Conservation (phyloP, 2,329 filamentous ascomycete genomes). For the Pseudogymnoascus sp. region DNA sequence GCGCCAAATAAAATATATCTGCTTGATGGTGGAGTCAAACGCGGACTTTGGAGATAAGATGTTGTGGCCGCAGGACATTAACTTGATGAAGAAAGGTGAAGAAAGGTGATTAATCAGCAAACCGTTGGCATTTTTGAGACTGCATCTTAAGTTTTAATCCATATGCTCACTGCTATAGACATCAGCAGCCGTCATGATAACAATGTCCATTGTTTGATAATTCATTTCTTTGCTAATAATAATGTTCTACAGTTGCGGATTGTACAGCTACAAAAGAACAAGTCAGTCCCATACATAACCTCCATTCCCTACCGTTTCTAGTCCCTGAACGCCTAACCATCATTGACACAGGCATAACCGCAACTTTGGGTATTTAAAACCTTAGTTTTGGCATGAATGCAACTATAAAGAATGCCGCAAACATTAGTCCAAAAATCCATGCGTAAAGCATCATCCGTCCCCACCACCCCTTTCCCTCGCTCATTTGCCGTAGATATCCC, state of each 20-base stretch:
- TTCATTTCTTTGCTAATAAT: neutral
- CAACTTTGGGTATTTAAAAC: constrained; percentile 44
- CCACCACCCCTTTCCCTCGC: constrained; percentile 82
- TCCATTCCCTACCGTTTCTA: constrained; percentile 8
- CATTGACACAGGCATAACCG: neutral
- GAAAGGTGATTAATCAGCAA: constrained; percentile 7
- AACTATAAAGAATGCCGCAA: constrained; percentile 69
- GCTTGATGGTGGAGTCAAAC: neutral
- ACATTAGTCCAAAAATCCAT: constrained; percentile 73
- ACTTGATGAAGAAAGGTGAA: neutral
- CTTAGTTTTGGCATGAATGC: constrained; percentile 82
- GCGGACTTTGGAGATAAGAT: constrained; percentile 8
- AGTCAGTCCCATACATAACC: constrained; percentile 2
- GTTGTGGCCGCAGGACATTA: neutral
- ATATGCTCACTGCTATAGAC: neutral
- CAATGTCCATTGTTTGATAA: neutral
- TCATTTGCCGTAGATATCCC: constrained; percentile 68
- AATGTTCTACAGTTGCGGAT: neutral
- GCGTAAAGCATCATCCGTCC: constrained; percentile 75
- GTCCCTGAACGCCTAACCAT: constrained; percentile 4
- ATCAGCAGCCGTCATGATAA: neutral
- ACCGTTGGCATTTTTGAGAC: neutral
- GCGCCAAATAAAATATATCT: neutral
- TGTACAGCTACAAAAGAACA: neutral
- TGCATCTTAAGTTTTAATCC: neutral